Base-by-base conservation (phyloP, 78 protist genomes). In the Protostelium mycophagum region DNA sequence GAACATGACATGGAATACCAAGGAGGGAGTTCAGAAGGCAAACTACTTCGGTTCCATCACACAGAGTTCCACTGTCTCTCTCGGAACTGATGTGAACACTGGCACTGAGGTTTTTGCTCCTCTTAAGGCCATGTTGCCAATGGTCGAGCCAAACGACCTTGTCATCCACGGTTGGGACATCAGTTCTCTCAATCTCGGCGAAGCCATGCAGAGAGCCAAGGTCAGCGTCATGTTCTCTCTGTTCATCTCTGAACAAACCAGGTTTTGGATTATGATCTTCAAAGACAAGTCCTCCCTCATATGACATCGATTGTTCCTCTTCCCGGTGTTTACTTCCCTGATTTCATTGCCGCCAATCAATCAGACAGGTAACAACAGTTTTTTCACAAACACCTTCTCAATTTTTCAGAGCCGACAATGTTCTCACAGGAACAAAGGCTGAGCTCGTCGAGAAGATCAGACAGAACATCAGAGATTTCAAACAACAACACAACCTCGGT, bases 81-180 rank as follows among this genome's bases (percentile, higher is more conserved):
- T 98, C 73, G 99, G 99, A 38, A 0, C 1, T 39, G 90, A 89
- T 37, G 89, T 37, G 29, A 35, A 93, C 38, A 51, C 31, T 16
- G 96, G 96, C 39, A 90, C 96, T 31, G 98, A 97, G 83, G 94
- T 97, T 0, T 89, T 86, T 85, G 93, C 98, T 34, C 99, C 99
- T 38, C 87, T 98, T 85, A 88, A 84, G 85, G 1, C 34, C 35
- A 9, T 99, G n/a, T 88, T 99, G 28, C 99, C 99, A 36, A 98
- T 98, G 99, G 99, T 98, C 28, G 87, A 98, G 51, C 99, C 99
- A 86, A 97, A 97, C 90, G 99, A 98, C 91, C 63, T 99, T 31
- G 99, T 97, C 38, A 34, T 99, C 85, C 98, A 98, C 37, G 99
- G 99, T 85, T 99, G 99, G 99, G 99, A 99, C 92, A 99, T 98